Conservation (phyloP, 2,329 filamentous ascomycete species). For the Claviceps citrina region DNA sequence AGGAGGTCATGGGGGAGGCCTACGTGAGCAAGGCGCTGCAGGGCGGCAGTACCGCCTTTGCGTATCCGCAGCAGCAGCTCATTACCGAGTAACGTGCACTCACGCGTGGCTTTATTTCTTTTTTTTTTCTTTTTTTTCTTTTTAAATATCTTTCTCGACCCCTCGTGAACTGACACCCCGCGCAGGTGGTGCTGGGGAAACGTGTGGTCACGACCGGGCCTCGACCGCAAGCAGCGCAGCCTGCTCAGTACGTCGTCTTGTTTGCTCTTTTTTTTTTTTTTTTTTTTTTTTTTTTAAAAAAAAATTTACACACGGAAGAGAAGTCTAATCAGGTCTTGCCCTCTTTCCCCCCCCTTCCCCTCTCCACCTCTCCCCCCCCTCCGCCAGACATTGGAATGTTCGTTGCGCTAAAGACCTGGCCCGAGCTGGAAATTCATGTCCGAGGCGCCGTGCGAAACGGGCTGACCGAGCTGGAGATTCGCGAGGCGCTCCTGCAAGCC, state of each 20-base stretch:
- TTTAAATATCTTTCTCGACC: no score
- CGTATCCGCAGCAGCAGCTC: constrained; percentile 30
- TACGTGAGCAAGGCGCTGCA: constrained; percentile 41
- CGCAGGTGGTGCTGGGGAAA: constrained; percentile 37
- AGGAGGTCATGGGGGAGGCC: constrained; percentile 39
- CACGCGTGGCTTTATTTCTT: not conserved
- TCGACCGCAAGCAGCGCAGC: constrained; percentile 41
- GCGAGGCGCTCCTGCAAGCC: constrained; percentile 36
- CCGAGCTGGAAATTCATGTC: constrained; percentile 44
- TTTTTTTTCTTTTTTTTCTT: not conserved
- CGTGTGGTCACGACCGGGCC: constrained; percentile 45
- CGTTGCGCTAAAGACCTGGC: constrained; percentile 40
- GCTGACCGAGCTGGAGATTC: constrained; percentile 34
- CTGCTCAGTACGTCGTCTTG: constrained; percentile 19
- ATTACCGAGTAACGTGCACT: constrained; percentile 36
- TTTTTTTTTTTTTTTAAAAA: no score
- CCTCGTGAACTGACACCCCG: no score
- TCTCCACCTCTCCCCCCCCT: no score
- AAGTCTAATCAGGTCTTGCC: no score
- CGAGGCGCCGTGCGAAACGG: constrained; percentile 48
- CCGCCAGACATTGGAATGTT: constrained; percentile 38
- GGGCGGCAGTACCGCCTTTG: constrained; percentile 20
- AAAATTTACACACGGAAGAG: no score
- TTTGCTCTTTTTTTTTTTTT: no score
- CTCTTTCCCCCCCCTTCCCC: not conserved